These are phyloP conservation scores for Triticum turgidum DNA, from an alignment of 176 grass and related monocot genomes.

Conservation along the genomic window DNA sequence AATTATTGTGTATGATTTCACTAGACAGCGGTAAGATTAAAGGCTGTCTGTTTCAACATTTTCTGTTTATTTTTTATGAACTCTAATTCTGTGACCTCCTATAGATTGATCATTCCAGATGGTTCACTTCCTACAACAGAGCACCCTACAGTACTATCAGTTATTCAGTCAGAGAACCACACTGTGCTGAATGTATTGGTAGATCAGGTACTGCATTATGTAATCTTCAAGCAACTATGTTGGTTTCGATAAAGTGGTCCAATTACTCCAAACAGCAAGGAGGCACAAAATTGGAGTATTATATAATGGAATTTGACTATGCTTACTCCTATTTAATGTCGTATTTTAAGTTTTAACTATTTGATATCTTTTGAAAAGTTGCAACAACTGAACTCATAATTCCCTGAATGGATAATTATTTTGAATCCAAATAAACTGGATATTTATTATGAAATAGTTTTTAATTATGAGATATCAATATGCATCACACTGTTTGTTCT, in stretches of 20 bases:
- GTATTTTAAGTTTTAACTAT: background rate
- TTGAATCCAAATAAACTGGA: slow-evolving; percentile 1
- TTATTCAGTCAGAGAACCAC: slow-evolving; percentile 63
- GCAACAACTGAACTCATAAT: background rate
- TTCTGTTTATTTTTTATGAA: slow-evolving; percentile 24
- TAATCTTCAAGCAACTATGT: background rate
- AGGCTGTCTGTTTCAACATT: background rate
- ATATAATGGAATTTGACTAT: background rate
- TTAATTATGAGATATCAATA: background rate
- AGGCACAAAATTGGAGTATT: background rate
- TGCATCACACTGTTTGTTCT: background rate
- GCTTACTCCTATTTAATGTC: background rate
- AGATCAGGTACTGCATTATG: slow-evolving; percentile 55
- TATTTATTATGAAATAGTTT: background rate
- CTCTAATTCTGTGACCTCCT: slow-evolving; percentile 25
- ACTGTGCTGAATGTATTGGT: slow-evolving; percentile 88
- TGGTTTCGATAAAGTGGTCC: background rate
- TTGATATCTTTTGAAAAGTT: slow-evolving; percentile 4
- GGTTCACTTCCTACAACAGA: slow-evolving; percentile 61
- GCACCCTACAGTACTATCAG: slow-evolving; percentile 69
- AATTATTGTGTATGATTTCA: slow-evolving; percentile 87
- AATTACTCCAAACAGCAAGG: background rate
- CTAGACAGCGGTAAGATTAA: slow-evolving; percentile 48
- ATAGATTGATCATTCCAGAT: slow-evolving; percentile 56
- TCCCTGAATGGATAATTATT: background rate